A percentile compares a stretch with the other conserved stretches of the same genome.
phyloP scores from a whole-genome alignment of 1,284 basidiomycete species.

The Melampsora abietis-canadensis region DNA sequence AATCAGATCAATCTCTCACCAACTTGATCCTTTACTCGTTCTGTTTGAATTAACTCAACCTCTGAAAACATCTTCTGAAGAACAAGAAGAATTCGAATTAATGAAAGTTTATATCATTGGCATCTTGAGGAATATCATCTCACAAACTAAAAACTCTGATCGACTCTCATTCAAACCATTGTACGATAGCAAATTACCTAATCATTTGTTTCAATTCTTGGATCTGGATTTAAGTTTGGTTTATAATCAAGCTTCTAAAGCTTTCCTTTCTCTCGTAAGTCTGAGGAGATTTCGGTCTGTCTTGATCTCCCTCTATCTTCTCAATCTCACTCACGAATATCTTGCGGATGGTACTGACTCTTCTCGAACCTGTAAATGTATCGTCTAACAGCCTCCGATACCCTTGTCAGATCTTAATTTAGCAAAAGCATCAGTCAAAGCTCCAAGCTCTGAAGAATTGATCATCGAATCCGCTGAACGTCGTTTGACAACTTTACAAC shows the following conservation, averaged over 20 bases:
- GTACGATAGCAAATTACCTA: constrained; percentile 18
- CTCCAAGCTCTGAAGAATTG: constrained; percentile 26
- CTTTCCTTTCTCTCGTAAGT: constrained; percentile 21
- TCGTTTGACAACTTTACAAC: constrained; percentile 16
- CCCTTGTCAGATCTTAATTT: constrained; percentile 24
- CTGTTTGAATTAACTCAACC: constrained; percentile 4
- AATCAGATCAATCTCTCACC: background rate
- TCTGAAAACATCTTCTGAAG: constrained; percentile 7
- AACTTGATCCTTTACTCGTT: background rate
- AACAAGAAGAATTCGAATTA: constrained; percentile 31
- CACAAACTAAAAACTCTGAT: constrained; percentile 6
- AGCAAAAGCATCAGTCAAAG: constrained; percentile 37
- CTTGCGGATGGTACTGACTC: too few species aligned
- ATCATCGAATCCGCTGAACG: constrained; percentile 27
- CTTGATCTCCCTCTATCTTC: background rate
- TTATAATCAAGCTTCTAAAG: constrained; percentile 19
- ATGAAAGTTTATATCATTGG: constrained; percentile 8
- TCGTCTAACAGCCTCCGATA: constrained; percentile 10
- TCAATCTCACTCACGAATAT: background rate
- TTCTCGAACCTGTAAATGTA: background rate
- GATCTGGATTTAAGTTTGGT: constrained; percentile 16
- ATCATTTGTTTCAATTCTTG: constrained; percentile 14
- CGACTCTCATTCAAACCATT: constrained; percentile 16
- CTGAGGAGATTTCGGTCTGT: background rate
- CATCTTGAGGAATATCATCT: constrained; percentile 14